Conservation (phyloP, 257 asterid genomes). For the Orobanche coerulescens region DNA sequence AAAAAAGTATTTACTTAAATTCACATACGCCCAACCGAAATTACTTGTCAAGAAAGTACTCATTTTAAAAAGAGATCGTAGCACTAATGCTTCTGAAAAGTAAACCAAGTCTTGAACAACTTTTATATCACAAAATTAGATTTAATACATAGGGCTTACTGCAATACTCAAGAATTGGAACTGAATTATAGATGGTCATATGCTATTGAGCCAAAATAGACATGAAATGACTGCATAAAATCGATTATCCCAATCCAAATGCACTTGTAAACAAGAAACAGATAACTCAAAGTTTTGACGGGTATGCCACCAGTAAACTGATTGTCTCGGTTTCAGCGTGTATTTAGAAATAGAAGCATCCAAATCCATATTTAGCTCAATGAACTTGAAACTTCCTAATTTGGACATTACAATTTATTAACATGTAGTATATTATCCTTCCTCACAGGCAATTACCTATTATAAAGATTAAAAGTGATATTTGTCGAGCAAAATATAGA, state of each 20-base stretch:
- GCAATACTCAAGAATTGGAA: not conserved
- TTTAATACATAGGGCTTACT: not conserved
- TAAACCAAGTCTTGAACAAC: not conserved
- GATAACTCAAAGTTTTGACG: not conserved
- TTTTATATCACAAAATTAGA: not conserved
- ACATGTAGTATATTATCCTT: not conserved
- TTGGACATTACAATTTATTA: not conserved
- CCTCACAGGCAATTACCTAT: not conserved
- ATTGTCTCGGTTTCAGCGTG: too few species aligned
- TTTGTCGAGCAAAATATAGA: not conserved
- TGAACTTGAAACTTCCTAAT: not conserved
- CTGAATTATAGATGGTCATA: not conserved
- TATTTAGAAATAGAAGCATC: not conserved
- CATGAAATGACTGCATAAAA: not conserved
- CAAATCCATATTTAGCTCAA: not conserved
- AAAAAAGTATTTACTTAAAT: not conserved
- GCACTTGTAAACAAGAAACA: not conserved
- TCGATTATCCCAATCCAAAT: not conserved
- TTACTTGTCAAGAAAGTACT: not conserved
- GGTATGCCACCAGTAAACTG: too few species aligned
- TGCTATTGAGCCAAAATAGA: not conserved
- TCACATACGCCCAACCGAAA: not conserved
- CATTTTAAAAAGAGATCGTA: not conserved
- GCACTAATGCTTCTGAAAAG: not conserved
- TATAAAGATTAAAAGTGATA: not conserved